phyloP scores from a whole-genome alignment of 441 rosid species.

The Gossypium gossypioides region DNA sequence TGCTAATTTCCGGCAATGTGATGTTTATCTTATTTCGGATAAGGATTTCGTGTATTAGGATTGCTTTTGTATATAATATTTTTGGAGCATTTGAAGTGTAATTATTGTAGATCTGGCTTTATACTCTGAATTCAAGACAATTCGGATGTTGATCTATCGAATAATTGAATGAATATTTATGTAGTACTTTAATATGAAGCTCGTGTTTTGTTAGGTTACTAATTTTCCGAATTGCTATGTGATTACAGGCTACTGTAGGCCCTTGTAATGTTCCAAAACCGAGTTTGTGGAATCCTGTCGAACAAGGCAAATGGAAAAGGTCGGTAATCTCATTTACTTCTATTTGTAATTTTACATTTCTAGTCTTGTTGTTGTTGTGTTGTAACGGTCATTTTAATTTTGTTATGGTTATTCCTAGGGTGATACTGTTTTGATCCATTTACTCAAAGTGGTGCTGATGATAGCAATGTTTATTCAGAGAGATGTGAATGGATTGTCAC shows the following conservation, averaged over 20 bases:
- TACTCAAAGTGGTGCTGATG: background rate
- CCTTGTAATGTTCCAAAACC: slow-evolving; percentile 84
- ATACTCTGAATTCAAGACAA: background rate
- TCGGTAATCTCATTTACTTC: slow-evolving; percentile 23
- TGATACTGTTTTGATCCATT: background rate
- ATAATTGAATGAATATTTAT: background rate
- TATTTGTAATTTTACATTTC: background rate
- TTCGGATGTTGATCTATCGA: slow-evolving; percentile 9
- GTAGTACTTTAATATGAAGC: background rate
- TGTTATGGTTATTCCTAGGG: background rate
- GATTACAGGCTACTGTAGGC: slow-evolving; percentile 76
- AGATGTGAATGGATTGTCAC: background rate
- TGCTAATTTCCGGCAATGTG: background rate
- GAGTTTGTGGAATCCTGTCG: slow-evolving; percentile 88
- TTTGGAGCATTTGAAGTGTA: background rate
- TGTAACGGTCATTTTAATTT: background rate
- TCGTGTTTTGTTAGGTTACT: slow-evolving; percentile 5
- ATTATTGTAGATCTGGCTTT: slow-evolving; percentile 24
- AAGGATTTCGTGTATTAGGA: background rate
- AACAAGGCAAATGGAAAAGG: slow-evolving; percentile 97
- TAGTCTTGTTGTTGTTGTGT: background rate
- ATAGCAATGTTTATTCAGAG: background rate
- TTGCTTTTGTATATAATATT: background rate
- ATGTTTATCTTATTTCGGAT: background rate
- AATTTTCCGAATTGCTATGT: slow-evolving; percentile 13